Evolutionary conservation across 306 rosid genomes (phyloP), one percentile per base, ranked within the genome.

Genomic region (Potentilla sterilis): DNA sequence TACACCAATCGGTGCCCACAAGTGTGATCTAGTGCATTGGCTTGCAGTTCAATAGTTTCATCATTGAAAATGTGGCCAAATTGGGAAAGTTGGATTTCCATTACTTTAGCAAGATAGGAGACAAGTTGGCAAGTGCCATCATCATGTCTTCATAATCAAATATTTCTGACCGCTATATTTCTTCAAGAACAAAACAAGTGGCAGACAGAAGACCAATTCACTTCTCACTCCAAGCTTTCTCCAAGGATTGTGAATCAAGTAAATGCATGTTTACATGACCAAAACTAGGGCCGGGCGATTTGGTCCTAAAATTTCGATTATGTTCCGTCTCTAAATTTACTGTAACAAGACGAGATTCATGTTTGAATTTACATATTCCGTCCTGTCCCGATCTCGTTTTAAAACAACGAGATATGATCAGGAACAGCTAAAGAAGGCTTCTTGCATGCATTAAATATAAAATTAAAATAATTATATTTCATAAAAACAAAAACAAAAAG

Each of bases 11-110:
- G 1, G 28, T 28, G 37, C n/a, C 12, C 64, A 51, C 63, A 49
- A 49, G 14, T 10, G 9, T 3, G 47, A 37, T 15, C 34, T n/a
- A 40, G 32, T 22, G 67, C 18, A 41, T 73, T 61, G 22, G 67
- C 76, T 54, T 57, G 2, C 19, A 57, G 24, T 57, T 41, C 57
- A 58, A 16, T 74, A 1, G 69, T 44, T 59, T 16, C 34, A 42
- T 73, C 77, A 73, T 73, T 42, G 7, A 73, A 58, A 58, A 16
- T 57, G 24, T 57, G 40, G 54, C 24, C 40, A 14, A 57, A 72
- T 44, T 73, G 44, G 57, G 34, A 9, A 9, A 43, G n/a, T 16
- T 59, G 44, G 69, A 58, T 10, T 73, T 59, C 54, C 55, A 42
- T 41, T 57, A 67, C 41, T 8, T 73, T n/a, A 47, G 65, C 76